Base-by-base conservation (phyloP, 2,329 filamentous ascomycete genomes). In the Calonectria pauciramosa region DNA sequence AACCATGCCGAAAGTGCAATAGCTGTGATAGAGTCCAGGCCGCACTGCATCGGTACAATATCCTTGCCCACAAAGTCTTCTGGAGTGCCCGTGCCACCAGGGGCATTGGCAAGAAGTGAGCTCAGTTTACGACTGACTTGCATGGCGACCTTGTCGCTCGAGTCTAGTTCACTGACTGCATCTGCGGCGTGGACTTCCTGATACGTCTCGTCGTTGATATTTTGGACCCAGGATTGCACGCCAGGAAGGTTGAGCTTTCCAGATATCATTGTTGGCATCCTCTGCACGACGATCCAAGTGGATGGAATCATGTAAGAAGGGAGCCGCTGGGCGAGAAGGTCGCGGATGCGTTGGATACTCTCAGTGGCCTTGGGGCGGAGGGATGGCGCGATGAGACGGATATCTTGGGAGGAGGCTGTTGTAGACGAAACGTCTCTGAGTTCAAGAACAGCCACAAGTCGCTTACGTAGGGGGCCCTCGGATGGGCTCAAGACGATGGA, bases 211-310 rank as follows among this genome's bases (percentile, higher is more conserved):
- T 86, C 81, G n/a, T 86, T 82, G 76, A 87, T 82, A 52, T 78
- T 80, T 26, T 87, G 85, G 4, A 90, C 73, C 89, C 89, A 90
- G 2, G 79, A 77, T 2, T 83, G 82, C 18, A 87, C 83, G 75
- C 74, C 83, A 78, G 84, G 26, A 56, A 75, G 76, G 6, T 79
- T 74, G 1, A 79, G 44, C 34, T 79, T 79, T 0, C 77, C 77
- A 2, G 77, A 79, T 0, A 79, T 30, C 1, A 78, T n/a, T 9
- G 78, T 59, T 0, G 77, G 77, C 11, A 79, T 75, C 0, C 44
- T n/a, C 1, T 70, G 41, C 0, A 78, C 77, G 1, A 71, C 68
- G 3, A 79, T 36, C 77, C 77, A 79, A 0, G 23, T 52, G 0
- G 75, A 79, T 1, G 77, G 77, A 1, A 79, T 26, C 77, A 79